A percentile compares a stretch with the other conserved stretches of the same genome.
Evolutionary conservation across 1,284 basidiomycete species (phyloP).

Genomic region (Ustilago curta): DNA sequence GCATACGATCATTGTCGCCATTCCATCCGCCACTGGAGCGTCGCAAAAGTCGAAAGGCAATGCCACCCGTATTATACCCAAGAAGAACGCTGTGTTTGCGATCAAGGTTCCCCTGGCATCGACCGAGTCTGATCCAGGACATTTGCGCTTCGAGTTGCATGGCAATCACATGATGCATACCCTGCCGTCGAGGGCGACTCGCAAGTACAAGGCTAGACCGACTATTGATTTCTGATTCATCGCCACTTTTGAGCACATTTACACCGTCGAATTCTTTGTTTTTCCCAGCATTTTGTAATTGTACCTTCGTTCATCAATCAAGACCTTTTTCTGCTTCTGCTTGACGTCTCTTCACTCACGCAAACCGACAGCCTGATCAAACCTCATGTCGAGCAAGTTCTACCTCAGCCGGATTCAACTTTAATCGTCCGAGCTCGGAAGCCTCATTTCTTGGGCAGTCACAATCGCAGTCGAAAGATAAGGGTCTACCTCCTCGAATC

Average conservation of each 20-base stretch:
- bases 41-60: not conserved
- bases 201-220: conserved; percentile 49
- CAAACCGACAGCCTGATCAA: too few species aligned
- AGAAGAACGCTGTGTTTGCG: conserved; percentile 49
- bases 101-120: conserved; percentile 37
- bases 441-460: too few species aligned
- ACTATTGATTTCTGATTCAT: conserved; percentile 46
- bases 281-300: conserved; percentile 24
- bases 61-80: conserved; percentile 41
- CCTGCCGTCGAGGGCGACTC: conserved; percentile 43
- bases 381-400: too few species aligned
- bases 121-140: not conserved
- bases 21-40: conserved; percentile 1
- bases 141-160: conserved; percentile 45
- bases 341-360: too few species aligned
- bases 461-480: too few species aligned
- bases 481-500: too few species aligned
- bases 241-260: not conserved
- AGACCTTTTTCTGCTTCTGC: conserved; percentile 9
- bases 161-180: conserved; percentile 57
- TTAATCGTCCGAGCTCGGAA: too few species aligned
- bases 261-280: not conserved
- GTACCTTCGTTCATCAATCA: not conserved
- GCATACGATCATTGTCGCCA: conserved; percentile 37
- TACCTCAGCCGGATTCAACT: too few species aligned